A percentile compares a stretch with the other conserved stretches of the same genome.
Evolutionary conservation across 495 filamentous ascomycete genomes (phyloP).

Genomic region (Aspergillus sparsus): DNA sequence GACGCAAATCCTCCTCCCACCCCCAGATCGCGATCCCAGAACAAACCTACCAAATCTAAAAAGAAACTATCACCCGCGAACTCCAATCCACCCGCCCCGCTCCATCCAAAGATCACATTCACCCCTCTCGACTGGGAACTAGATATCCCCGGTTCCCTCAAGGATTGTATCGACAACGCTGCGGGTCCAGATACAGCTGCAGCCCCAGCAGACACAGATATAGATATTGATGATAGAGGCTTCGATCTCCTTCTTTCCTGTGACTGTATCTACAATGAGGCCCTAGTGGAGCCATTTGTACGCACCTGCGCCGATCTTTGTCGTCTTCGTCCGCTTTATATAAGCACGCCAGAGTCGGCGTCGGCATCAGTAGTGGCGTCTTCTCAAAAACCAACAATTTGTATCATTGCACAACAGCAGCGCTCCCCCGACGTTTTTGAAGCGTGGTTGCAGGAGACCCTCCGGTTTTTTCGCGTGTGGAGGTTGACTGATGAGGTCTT

Average conservation of each 20-base stretch:
- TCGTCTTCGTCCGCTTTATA: slow-evolving; percentile 47
- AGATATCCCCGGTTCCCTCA: slow-evolving; percentile 37
- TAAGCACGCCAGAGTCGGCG: slow-evolving; percentile 6
- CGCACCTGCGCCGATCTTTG: slow-evolving; percentile 80
- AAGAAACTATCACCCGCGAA: slow-evolving; percentile 9
- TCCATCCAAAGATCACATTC: slow-evolving; percentile 40
- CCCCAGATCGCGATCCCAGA: not conserved
- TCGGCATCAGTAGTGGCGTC: not conserved
- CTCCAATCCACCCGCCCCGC: not conserved
- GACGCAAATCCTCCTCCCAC: slow-evolving; percentile 53
- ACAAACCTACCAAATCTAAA: slow-evolving; percentile 25
- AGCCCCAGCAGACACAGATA: no score
- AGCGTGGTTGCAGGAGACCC: slow-evolving; percentile 70
- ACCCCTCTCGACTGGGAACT: slow-evolving; percentile 49
- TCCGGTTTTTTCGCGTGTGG: slow-evolving; percentile 69
- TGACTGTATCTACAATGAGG: slow-evolving; percentile 89
- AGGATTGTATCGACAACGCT: slow-evolving; percentile 28
- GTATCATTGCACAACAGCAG: slow-evolving; percentile 83
- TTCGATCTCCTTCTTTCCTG: slow-evolving; percentile 73
- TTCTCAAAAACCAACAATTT: slow-evolving; percentile 53
- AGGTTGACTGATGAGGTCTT: slow-evolving; percentile 67
- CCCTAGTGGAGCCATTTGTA: slow-evolving; percentile 79
- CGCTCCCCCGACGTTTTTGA: slow-evolving; percentile 83
- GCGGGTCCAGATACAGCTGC: no score
- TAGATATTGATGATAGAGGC: slow-evolving; percentile 26